Conservation (phyloP, 352 stramenopile genomes). For the Phytophthora rubi region DNA sequence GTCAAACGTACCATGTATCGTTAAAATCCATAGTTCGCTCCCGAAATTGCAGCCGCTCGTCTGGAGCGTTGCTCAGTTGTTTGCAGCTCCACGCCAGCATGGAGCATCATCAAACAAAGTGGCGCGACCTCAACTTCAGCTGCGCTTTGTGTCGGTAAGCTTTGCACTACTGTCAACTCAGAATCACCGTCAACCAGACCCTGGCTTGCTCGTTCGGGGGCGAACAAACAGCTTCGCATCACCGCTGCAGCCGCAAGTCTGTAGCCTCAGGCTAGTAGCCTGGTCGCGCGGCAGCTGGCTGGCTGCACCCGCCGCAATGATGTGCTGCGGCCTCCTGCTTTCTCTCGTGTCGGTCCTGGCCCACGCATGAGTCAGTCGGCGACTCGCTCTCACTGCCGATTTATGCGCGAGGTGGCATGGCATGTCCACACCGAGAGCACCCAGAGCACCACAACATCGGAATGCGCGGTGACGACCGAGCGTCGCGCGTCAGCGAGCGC, state of each 20-base stretch:
- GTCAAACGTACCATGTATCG: too few relatives aligned
- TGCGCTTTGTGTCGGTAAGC: too few relatives aligned
- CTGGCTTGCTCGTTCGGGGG: too few relatives aligned
- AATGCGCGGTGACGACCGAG: slow-evolving; percentile 4
- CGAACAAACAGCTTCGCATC: too few relatives aligned
- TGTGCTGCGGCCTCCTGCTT: slow-evolving; percentile 22
- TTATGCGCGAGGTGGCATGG: slow-evolving; percentile 17
- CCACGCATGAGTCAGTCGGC: too few relatives aligned
- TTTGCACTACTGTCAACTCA: too few relatives aligned
- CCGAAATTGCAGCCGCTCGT: neutral
- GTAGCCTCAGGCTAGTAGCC: neutral
- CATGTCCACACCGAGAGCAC: slow-evolving; percentile 25
- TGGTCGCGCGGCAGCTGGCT: slow-evolving; percentile 6
- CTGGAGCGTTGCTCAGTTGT: neutral
- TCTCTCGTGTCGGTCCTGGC: neutral
- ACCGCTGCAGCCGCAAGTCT: too few relatives aligned
- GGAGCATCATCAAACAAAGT: too few relatives aligned
- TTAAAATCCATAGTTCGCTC: too few relatives aligned
- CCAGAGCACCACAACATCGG: neutral
- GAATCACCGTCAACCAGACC: too few relatives aligned
- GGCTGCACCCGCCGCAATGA: slow-evolving; percentile 11
- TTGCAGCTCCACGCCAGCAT: neutral
- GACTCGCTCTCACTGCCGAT: slow-evolving; percentile 8
- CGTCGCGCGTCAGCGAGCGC: slow-evolving; percentile 21
- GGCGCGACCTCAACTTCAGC: too few relatives aligned